These are phyloP conservation scores for Quercus tomentella DNA, from an alignment of 331 rosid species.

Conservation along the genomic window DNA sequence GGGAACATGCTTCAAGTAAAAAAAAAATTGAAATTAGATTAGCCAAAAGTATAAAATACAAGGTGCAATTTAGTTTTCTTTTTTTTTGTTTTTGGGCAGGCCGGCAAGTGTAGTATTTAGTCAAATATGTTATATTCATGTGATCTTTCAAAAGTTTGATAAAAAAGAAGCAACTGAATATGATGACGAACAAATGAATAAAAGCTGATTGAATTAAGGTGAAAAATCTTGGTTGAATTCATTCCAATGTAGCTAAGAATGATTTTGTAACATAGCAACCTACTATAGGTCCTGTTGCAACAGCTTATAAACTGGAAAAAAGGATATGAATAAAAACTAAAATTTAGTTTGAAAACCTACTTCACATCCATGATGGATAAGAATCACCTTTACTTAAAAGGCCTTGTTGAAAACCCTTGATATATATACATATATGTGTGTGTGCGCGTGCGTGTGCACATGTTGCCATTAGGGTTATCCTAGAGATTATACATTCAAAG, in stretches of 20 bases:
- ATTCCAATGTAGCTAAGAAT: not conserved
- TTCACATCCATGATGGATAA: too few relatives aligned
- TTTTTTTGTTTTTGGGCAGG: not conserved
- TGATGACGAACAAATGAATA: not conserved
- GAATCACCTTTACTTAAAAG: too few relatives aligned
- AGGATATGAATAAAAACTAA: too few relatives aligned
- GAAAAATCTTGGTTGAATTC: not conserved
- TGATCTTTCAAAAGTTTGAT: not conserved
- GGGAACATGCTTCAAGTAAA: not conserved
- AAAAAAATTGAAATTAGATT: not conserved
- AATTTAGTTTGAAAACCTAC: too few relatives aligned
- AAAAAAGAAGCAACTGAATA: not conserved
- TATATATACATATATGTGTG: too few relatives aligned
- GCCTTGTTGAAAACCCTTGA: too few relatives aligned
- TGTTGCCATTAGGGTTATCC: too few relatives aligned
- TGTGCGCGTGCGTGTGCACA: fast-evolving
- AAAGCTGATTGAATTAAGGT: not conserved
- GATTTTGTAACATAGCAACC: not conserved
- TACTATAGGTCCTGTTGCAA: too few relatives aligned
- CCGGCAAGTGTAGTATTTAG: not conserved
- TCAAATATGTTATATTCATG: not conserved
- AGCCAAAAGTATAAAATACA: not conserved
- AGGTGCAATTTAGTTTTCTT: not conserved
- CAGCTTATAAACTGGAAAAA: too few relatives aligned
- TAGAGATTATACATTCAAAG: too few relatives aligned